These are phyloP conservation scores for Cenococcum geophilum DNA, from an alignment of 495 filamentous ascomycete species.

Conservation along the genomic window DNA sequence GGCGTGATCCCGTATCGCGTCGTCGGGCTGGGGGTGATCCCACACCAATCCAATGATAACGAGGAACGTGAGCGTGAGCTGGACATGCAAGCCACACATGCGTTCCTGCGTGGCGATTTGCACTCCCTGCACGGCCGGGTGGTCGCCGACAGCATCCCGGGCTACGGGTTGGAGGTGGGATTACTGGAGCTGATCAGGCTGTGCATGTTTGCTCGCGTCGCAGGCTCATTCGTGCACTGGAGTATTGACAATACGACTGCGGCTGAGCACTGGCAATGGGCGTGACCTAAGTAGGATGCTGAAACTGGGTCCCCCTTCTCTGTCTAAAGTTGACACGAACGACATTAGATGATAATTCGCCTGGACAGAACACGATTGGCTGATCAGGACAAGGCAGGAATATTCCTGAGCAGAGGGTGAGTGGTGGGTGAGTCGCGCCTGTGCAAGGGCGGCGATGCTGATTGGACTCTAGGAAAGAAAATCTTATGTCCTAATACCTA, in stretches of 20 bases:
- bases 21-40: neutral
- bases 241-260: slow-evolving; percentile 1
- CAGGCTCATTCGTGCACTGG: neutral
- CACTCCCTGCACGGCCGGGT: neutral
- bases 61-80: neutral
- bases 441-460: too few species aligned
- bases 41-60: neutral
- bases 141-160: neutral
- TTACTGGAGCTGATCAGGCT: slow-evolving; percentile 1
- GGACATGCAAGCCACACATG: slow-evolving; percentile 1
- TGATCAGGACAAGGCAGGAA: neutral
- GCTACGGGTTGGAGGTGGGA: slow-evolving; percentile 4
- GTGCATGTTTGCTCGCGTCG: slow-evolving; percentile 1
- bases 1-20: slow-evolving; percentile 5
- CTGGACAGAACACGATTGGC: neutral
- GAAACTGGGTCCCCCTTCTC: neutral
- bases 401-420: too few species aligned
- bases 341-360: neutral
- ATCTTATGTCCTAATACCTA: too few species aligned
- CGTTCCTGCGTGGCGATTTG: slow-evolving; percentile 1
- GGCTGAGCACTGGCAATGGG: slow-evolving; percentile 5
- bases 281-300: neutral
- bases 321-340: neutral
- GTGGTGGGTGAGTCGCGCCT: too few species aligned
- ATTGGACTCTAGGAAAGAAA: too few species aligned